A percentile compares a stretch with the other conserved stretches of the same genome.
phyloP scores from a whole-genome alignment of 2,329 filamentous ascomycete species.

The Colletotrichum acutatum region DNA sequence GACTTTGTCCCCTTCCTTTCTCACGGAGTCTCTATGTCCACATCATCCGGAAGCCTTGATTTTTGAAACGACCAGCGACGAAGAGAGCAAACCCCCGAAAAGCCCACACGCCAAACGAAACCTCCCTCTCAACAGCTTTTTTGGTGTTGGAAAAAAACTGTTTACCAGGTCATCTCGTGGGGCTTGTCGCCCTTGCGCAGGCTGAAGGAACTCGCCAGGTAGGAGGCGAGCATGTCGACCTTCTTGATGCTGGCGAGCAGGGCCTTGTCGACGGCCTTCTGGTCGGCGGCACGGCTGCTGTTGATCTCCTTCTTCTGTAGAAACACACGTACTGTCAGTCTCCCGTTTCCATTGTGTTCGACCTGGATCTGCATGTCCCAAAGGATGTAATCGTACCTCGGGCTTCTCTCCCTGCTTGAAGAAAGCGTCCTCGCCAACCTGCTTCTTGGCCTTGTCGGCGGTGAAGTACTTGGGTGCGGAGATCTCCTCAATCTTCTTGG shows the following conservation, averaged over 20 bases:
- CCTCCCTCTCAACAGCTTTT: conserved; percentile 12
- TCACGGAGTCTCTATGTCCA: conserved; percentile 12
- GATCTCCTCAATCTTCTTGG: conserved; percentile 87
- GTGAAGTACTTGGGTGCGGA: conserved; percentile 91
- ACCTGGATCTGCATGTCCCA: background rate
- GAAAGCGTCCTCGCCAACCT: conserved; percentile 98
- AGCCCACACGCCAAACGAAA: conserved; percentile 16
- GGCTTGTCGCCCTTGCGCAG: conserved; percentile 99
- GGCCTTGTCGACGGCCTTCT: conserved; percentile 98
- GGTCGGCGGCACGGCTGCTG: conserved; percentile 92
- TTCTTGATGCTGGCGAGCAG: conserved; percentile 98
- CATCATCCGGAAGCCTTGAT: conserved; percentile 19
- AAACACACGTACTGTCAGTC: conserved; percentile 38
- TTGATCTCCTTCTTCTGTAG: conserved; percentile 95
- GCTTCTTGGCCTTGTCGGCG: conserved; percentile 93
- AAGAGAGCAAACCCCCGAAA: conserved; percentile 8
- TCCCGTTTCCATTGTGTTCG: background rate
- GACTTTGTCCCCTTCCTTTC: conserved; percentile 5
- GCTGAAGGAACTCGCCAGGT: conserved; percentile 96
- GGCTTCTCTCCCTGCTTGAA: conserved; percentile 99
- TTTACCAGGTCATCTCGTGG: conserved; percentile 99
- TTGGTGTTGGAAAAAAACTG: conserved; percentile 19
- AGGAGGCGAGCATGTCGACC: conserved; percentile 91
- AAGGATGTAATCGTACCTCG: conserved; percentile 72
- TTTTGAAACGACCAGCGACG: conserved; percentile 3